Conservation (phyloP, 2,329 filamentous ascomycete species). For the Xylaria sp. region DNA sequence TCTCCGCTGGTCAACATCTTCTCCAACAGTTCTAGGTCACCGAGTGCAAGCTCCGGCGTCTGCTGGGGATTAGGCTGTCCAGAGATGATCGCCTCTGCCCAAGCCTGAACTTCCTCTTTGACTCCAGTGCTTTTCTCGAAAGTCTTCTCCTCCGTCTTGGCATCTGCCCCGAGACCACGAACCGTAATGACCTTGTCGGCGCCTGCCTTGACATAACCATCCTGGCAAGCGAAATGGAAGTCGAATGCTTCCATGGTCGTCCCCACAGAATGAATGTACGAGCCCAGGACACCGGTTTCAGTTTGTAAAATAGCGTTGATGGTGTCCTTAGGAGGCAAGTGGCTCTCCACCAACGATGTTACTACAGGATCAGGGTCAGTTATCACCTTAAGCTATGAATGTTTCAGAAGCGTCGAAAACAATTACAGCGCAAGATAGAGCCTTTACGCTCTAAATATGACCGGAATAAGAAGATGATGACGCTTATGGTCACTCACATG, state of each 20-base stretch:
- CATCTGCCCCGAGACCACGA: constrained; percentile 49
- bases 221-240: constrained; percentile 68
- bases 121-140: constrained; percentile 66
- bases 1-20: constrained; percentile 62
- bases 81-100: constrained; percentile 63
- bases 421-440: background rate
- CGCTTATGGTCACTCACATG: constrained; percentile 47
- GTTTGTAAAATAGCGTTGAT: constrained; percentile 69
- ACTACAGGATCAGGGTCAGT: constrained; percentile 42
- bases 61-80: constrained; percentile 63
- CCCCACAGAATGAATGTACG: constrained; percentile 67
- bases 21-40: constrained; percentile 69
- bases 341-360: constrained; percentile 63
- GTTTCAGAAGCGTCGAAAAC: background rate
- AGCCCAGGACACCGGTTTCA: constrained; percentile 65
- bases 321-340: constrained; percentile 74
- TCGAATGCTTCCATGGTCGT: constrained; percentile 64
- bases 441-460: background rate
- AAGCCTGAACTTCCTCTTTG: constrained; percentile 69
- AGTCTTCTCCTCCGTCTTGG: constrained; percentile 55
- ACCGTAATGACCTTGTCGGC: constrained; percentile 58
- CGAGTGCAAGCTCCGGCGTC: constrained; percentile 67
- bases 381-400: background rate
- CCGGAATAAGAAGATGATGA: background rate
- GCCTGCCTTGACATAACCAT: constrained; percentile 63